Conservation (phyloP, 2,329 filamentous ascomycete species). For the Trichoderma polysporum region DNA sequence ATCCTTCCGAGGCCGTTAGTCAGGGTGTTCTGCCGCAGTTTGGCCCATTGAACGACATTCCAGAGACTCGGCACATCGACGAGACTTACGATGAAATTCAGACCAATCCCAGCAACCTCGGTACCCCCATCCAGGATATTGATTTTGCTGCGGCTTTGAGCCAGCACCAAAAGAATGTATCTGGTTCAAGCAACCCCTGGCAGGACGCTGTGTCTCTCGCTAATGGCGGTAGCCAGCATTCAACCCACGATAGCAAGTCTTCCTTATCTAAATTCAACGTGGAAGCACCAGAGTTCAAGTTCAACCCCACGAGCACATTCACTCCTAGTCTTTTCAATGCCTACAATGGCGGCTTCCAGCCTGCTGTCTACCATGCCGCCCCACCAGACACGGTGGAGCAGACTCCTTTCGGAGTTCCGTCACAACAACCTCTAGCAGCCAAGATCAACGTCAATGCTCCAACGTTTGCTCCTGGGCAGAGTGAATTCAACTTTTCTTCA, state of each 20-base stretch:
- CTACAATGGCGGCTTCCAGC: conserved; percentile 47
- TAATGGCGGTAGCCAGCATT: conserved; percentile 38
- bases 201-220: conserved; percentile 48
- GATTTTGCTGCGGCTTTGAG: conserved; percentile 46
- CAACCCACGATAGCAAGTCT: conserved; percentile 64
- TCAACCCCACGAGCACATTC: conserved; percentile 58
- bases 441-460: conserved; percentile 70
- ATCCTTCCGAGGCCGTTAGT: conserved; percentile 43
- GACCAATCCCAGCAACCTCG: conserved; percentile 71
- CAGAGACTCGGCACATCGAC: conserved; percentile 44
- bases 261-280: conserved; percentile 80
- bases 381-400: conserved; percentile 2
- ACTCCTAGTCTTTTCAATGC: conserved; percentile 53
- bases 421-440: conserved; percentile 35
- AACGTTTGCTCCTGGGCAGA: conserved; percentile 66
- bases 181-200: conserved; percentile 64
- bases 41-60: conserved; percentile 42
- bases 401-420: conserved; percentile 30
- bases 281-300: conserved; percentile 84
- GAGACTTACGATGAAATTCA: conserved; percentile 68
- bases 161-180: conserved; percentile 56
- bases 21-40: conserved; percentile 42
- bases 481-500: conserved; percentile 67
- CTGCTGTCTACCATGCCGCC: conserved; percentile 43
- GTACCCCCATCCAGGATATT: conserved; percentile 57